Percentiles rank a stretch among this genome's conserved stretches.
phyloP scores from a whole-genome alignment of 2,329 filamentous ascomycete genomes.

The Lasiodiplodia citricola region DNA sequence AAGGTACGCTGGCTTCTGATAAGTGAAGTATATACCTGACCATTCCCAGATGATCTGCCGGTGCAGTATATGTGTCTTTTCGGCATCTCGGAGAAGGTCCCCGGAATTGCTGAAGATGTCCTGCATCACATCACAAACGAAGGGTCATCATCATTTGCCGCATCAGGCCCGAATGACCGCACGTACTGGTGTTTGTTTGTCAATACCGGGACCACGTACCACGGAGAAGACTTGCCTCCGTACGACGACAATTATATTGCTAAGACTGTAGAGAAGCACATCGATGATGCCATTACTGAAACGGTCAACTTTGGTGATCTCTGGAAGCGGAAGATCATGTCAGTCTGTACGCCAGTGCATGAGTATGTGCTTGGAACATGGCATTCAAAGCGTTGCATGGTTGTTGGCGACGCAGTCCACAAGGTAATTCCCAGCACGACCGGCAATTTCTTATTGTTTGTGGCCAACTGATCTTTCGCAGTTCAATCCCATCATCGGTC shows the following conservation, averaged over 20 bases:
- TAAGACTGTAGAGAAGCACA: neutral
- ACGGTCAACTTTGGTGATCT: conserved; percentile 1
- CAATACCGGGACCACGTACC: neutral
- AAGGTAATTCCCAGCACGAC: neutral
- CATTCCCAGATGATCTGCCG: neutral
- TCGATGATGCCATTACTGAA: neutral
- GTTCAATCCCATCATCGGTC: conserved; percentile 18
- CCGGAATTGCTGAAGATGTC: neutral
- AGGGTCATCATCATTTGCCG: neutral
- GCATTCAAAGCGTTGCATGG: conserved; percentile 3
- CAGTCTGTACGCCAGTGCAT: conserved; percentile 5
- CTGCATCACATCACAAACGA: conserved; percentile 8
- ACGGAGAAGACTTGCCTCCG: conserved; percentile 1
- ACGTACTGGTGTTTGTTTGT: conserved; percentile 11
- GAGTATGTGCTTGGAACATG: neutral
- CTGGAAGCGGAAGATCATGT: neutral
- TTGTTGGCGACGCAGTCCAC: conserved; percentile 16
- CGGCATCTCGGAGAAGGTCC: conserved; percentile 1
- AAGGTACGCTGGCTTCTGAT: neutral
- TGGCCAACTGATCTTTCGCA: neutral
- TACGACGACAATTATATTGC: neutral
- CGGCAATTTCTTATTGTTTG: neutral
- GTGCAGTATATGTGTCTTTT: conserved; percentile 7
- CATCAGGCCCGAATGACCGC: neutral
- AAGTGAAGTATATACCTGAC: neutral